Conservation (phyloP, 306 rosid species). For the Pyrus pyrifolia region DNA sequence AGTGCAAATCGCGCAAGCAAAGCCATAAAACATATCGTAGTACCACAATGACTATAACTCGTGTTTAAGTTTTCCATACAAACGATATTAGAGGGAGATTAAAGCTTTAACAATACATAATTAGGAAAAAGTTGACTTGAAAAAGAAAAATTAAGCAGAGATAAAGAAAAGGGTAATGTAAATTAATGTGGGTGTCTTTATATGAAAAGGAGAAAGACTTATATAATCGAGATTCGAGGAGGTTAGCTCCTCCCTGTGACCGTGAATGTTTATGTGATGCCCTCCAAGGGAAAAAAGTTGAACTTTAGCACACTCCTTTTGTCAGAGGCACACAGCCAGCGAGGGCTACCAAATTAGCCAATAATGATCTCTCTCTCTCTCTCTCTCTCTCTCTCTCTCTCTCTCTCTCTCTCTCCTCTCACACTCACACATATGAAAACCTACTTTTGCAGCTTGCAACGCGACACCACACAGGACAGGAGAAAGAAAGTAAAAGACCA, state of each 20-base stretch:
- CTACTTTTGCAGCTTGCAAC: not conserved
- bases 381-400: too few species aligned
- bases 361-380: not conserved
- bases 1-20: too few species aligned
- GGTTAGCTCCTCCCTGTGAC: not conserved
- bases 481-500: not conserved
- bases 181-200: not conserved
- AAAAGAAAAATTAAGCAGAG: not conserved
- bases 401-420: conserved; percentile 2
- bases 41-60: too few species aligned
- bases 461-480: not conserved
- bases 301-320: conserved; percentile 1
- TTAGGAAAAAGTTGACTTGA: not conserved
- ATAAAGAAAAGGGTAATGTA: not conserved
- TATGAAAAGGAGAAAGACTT: conserved; percentile 5
- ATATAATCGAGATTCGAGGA: not conserved
- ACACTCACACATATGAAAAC: not conserved
- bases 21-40: too few species aligned
- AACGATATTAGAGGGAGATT: too few species aligned
- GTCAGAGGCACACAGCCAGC: conserved; percentile 8
- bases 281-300: conserved; percentile 1
- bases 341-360: not conserved
- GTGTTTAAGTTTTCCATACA: too few species aligned
- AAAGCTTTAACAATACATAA: too few species aligned
- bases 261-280: not conserved